phyloP scores from a whole-genome alignment of 148 eudicot species.

The Vaccinium darrowii region DNA sequence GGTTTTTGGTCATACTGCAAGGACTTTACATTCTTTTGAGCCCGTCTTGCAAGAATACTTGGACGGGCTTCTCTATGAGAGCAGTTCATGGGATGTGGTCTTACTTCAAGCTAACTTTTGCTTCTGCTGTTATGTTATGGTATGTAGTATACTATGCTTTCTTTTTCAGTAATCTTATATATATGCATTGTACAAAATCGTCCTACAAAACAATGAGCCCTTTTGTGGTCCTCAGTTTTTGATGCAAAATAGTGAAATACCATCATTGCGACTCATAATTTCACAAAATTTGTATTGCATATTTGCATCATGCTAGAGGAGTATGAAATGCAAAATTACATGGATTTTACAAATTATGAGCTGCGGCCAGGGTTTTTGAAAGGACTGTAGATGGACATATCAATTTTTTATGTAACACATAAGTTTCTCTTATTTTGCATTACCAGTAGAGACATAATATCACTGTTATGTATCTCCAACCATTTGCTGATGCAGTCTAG shows the following conservation, averaged over 20 bases:
- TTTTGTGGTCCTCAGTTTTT: not conserved
- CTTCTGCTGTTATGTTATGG: constrained; percentile 52
- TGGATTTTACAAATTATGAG: not conserved
- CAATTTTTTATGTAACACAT: not conserved
- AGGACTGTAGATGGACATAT: not conserved
- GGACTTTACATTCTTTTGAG: constrained; percentile 40
- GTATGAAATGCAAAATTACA: not conserved
- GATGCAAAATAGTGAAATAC: not conserved
- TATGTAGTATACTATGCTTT: constrained; percentile 9
- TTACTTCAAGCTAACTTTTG: constrained; percentile 44
- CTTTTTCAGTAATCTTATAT: not conserved
- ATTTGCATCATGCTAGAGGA: not conserved
- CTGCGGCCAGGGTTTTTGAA: not conserved
- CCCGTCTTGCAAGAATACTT: constrained; percentile 47
- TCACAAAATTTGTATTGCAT: not conserved
- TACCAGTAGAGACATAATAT: not conserved
- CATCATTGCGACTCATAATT: not conserved
- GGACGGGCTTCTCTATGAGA: constrained; percentile 46
- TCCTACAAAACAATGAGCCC: not conserved
- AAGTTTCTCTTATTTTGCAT: not conserved
- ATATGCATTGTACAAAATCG: not conserved
- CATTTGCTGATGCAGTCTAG: constrained; percentile 34
- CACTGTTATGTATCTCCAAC: not conserved
- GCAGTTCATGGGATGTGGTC: constrained; percentile 43
- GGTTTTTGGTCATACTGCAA: constrained; percentile 47